phyloP scores from a whole-genome alignment of 257 asterid species.

The Jacaranda mimosifolia region DNA sequence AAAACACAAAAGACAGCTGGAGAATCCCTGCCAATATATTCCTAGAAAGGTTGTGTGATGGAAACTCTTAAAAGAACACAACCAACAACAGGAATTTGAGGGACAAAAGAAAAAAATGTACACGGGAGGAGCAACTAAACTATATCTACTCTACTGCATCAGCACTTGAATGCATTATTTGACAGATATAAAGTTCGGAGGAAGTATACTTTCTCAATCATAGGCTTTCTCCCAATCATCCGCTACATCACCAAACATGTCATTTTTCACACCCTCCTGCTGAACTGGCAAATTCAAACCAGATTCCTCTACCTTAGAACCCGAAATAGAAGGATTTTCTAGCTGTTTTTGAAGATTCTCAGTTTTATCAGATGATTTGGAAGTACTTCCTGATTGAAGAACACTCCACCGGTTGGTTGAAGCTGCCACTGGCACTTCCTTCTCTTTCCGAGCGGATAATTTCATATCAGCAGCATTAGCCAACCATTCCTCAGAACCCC shows the following conservation, averaged over 20 bases:
- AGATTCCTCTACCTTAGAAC: constrained; percentile 35
- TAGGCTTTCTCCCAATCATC: constrained; percentile 97
- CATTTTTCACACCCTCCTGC: constrained; percentile 41
- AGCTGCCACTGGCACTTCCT: constrained; percentile 51
- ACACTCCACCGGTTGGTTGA: constrained; percentile 80
- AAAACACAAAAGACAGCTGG: constrained; percentile 15
- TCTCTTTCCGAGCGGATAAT: constrained; percentile 47
- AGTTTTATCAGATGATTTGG: constrained; percentile 42
- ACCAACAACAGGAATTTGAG: neutral
- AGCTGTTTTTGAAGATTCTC: constrained; percentile 40
- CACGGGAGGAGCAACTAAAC: constrained; percentile 23
- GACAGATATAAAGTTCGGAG: neutral
- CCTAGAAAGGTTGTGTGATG: neutral
- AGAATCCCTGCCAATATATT: constrained; percentile 7
- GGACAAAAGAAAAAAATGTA: neutral
- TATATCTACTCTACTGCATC: neutral
- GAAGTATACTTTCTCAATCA: constrained; percentile 46
- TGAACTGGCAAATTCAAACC: constrained; percentile 32
- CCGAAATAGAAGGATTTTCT: constrained; percentile 38
- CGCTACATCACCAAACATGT: constrained; percentile 59
- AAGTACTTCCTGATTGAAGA: constrained; percentile 59
- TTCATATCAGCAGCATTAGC: constrained; percentile 47
- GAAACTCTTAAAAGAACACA: constrained; percentile 28
- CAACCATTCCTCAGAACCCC: constrained; percentile 81
- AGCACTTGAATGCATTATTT: constrained; percentile 13